phyloP scores from a whole-genome alignment of 2,329 filamentous ascomycete species.

The Bipolaris gigantea region DNA sequence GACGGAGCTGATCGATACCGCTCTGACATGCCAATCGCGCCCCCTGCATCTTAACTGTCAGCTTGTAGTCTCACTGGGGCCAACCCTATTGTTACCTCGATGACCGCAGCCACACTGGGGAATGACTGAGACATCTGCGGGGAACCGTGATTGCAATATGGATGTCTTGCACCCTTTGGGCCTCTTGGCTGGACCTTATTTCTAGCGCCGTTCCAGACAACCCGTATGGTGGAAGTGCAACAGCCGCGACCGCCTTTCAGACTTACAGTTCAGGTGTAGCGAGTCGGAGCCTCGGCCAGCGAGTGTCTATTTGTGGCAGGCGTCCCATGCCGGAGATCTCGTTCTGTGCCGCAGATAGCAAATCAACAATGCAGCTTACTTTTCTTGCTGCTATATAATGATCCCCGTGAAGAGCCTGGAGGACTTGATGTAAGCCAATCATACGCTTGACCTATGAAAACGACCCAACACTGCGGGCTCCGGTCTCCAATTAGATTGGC shows the following conservation, averaged over 20 bases:
- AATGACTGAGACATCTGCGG: constrained; percentile 5
- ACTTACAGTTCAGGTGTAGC: background rate
- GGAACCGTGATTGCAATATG: constrained; percentile 11
- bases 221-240: background rate
- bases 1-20: background rate
- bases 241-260: background rate
- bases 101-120: background rate
- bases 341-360: background rate
- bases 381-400: background rate
- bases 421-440: background rate
- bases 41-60: background rate
- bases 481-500: background rate
- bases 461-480: background rate
- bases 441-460: background rate
- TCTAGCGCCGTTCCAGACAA: background rate
- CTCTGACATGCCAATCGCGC: background rate
- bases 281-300: background rate
- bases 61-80: background rate
- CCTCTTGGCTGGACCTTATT: constrained; percentile 2
- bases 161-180: background rate
- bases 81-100: background rate
- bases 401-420: background rate
- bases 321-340: background rate
- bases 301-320: background rate
- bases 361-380: background rate